Evolutionary conservation across 2,329 filamentous ascomycete genomes (phyloP), one percentile per base, ranked within the genome.

Genomic region (Penicillium sp.): DNA sequence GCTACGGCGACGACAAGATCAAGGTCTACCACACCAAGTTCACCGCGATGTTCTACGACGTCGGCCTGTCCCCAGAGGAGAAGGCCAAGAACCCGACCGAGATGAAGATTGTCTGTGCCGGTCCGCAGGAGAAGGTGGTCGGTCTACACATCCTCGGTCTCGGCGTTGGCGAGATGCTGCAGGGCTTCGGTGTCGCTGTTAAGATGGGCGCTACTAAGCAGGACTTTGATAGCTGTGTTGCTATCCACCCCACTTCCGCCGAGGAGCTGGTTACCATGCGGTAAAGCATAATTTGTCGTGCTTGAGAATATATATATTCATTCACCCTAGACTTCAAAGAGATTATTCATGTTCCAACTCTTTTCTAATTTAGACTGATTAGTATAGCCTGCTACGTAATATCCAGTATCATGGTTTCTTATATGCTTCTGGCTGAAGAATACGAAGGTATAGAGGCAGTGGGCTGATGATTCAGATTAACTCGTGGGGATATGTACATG

Each of bases 201-300:
- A 88, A 87, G 79, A 89, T 89, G 86, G 86, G 86, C 39, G 86
- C 86, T 29, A 88, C 82, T 47, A 89, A 89, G 81, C 79, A 79
- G 58, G 84, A 88, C 68, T 87, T 89, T 68, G 86, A 89, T 65
- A 84, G 76, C 64, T 86, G 83, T 61, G 83, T 89, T 46, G 85
- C 86, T 50, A 89, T 89, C 60, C 86, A 89, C 71, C 86, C 86
- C 18, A 89, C 86, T 10, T 87, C 83, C 59, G 82, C 86, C 1
- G 86, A 89, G 71, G 86, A 89, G 72, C 66, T 89, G 70, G 86
- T 88, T 43, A 71, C 69, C 23, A 31, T 69, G 55, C 85, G 62
- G 49, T 68, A 63, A 49, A 25, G 38, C n/a, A n/a, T n/a, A n/a
- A 15, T 28, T 33, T 55, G 1, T 24, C 27, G 8, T 20, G 15